phyloP scores from a whole-genome alignment of 805 yeast species.

The Hanseniaspora nectarophila region DNA sequence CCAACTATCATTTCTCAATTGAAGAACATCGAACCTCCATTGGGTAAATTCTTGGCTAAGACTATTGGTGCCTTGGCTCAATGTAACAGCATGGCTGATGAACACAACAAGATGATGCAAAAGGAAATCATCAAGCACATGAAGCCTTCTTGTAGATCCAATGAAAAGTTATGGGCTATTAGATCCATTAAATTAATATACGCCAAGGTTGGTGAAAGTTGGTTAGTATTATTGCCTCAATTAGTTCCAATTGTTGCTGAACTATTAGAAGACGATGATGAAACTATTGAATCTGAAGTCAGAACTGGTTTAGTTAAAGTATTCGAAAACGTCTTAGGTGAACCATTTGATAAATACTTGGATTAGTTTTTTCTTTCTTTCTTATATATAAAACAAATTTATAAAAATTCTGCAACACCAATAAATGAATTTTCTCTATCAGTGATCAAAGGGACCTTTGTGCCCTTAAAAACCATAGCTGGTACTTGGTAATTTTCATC shows the following conservation, averaged over 20 bases:
- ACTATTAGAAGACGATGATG: conserved; percentile 88
- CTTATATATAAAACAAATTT: not conserved
- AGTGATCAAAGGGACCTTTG: conserved; percentile 1
- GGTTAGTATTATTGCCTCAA: conserved; percentile 85
- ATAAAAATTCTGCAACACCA: conserved; percentile 10
- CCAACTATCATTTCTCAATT: conserved; percentile 56
- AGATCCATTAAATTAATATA: conserved; percentile 68
- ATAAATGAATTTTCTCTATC: conserved; percentile 2
- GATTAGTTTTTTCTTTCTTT: conserved; percentile 26
- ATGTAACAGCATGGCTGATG: conserved; percentile 52
- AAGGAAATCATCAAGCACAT: conserved; percentile 52
- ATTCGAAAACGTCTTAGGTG: conserved; percentile 85
- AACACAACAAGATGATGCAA: conserved; percentile 64
- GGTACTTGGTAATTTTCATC: conserved; percentile 8
- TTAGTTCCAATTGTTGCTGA: conserved; percentile 93
- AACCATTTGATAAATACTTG: conserved; percentile 76
- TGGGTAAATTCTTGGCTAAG: conserved; percentile 73
- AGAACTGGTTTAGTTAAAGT: conserved; percentile 83
- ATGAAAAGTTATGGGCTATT: conserved; percentile 69
- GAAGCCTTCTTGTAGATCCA: conserved; percentile 45
- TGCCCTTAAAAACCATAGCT: conserved; percentile 4
- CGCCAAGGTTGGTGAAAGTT: conserved; percentile 85
- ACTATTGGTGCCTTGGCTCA: conserved; percentile 66
- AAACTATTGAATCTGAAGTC: conserved; percentile 80
- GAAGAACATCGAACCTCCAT: conserved; percentile 50